Percentiles rank a stretch among this genome's conserved stretches.
These are phyloP conservation scores for Globisporangium megalacanthum DNA, from an alignment of 352 stramenopile genomes.

Conservation along the genomic window DNA sequence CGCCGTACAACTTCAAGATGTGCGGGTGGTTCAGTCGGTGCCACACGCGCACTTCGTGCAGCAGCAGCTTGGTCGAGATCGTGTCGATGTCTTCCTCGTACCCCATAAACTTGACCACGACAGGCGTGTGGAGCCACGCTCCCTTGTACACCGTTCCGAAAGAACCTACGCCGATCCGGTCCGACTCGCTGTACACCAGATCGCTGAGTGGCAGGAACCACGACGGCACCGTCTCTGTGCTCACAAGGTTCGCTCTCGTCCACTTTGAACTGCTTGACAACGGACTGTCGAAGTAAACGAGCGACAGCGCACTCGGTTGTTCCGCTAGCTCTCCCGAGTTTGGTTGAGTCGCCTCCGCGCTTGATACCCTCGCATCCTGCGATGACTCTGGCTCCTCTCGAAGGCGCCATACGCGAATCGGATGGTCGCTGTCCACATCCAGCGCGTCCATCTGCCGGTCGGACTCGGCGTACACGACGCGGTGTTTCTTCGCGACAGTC, in stretches of 20 bases:
- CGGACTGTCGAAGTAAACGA: background rate
- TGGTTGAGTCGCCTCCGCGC: background rate
- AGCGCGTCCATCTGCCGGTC: conserved; percentile 3
- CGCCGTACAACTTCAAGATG: too few relatives aligned
- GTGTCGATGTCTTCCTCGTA: background rate
- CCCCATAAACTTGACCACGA: conserved; percentile 2
- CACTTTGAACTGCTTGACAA: background rate
- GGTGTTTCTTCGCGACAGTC: background rate
- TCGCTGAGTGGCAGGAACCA: conserved; percentile 2
- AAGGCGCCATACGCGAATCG: conserved; percentile 1
- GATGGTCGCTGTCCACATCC: background rate
- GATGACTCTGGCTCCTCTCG: background rate
- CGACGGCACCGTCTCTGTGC: background rate
- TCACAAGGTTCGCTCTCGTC: background rate
- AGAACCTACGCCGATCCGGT: conserved; percentile 1
- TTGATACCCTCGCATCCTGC: background rate
- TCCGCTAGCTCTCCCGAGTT: background rate
- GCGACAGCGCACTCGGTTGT: background rate
- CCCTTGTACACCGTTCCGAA: conserved; percentile 2
- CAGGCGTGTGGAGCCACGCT: background rate
- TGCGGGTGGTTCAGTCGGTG: too few relatives aligned
- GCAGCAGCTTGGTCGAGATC: background rate
- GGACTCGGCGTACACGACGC: conserved; percentile 3
- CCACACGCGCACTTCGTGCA: background rate
- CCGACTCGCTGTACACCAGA: background rate